Percentiles rank a stretch among this genome's conserved stretches.
phyloP scores from a whole-genome alignment of 108 stramenopile species.

The Nannochloropsis salina region DNA sequence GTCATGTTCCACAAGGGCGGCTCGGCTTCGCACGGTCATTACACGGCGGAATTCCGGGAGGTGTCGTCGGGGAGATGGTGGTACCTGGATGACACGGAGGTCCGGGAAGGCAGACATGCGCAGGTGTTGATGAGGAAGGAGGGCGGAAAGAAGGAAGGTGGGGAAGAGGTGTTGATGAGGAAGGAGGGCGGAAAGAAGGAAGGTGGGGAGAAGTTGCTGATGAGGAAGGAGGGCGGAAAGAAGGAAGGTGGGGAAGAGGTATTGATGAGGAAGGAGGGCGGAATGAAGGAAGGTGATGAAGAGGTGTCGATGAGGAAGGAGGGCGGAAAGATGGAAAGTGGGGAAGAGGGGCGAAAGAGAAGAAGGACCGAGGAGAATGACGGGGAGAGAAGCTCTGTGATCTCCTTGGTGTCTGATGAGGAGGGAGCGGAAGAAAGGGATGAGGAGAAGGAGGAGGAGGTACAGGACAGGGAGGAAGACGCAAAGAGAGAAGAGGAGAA shows the following conservation, averaged over 20 bases:
- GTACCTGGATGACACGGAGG: slow-evolving; percentile 39
- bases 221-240: background rate
- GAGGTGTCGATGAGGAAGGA: background rate
- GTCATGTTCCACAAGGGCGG: slow-evolving; percentile 46
- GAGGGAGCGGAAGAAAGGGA: background rate
- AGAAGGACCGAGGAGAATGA: no score
- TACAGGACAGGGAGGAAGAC: background rate
- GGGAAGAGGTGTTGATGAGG: background rate
- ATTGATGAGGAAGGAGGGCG: background rate
- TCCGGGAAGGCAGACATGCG: slow-evolving; percentile 22
- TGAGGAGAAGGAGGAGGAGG: background rate
- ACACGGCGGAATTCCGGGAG: slow-evolving; percentile 29
- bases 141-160: slow-evolving; percentile 18
- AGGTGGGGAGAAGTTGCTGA: background rate
- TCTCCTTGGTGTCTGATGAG: no score
- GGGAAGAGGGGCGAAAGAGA: no score
- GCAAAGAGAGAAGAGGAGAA: background rate
- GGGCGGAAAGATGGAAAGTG: no score
- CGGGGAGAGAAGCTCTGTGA: no score
- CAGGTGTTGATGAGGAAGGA: background rate
- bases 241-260: background rate
- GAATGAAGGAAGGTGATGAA: background rate
- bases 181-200: background rate
- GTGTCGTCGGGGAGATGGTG: slow-evolving; percentile 22
- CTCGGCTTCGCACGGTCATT: slow-evolving; percentile 37